Base-by-base conservation (phyloP, 2,329 filamentous ascomycete genomes). In the Colletotrichum cuscutae region DNA sequence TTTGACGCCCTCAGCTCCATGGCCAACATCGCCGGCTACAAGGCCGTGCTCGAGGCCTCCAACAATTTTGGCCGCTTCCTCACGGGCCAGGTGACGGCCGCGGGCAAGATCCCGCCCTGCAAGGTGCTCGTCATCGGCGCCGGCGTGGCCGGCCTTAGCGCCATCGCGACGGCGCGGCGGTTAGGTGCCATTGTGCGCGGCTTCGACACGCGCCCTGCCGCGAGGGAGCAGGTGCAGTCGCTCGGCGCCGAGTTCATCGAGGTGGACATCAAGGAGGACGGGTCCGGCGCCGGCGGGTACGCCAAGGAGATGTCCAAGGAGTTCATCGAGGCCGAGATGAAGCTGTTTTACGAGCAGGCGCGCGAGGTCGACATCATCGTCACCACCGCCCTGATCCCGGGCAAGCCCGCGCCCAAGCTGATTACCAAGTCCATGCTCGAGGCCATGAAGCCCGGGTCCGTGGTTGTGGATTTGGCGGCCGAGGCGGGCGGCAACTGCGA, bases 301-400 rank as follows among this genome's bases (percentile, higher is more conserved):
- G 94, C 94, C 65, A 97, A 97, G 79, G 94, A 95, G 79, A 97
- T 97, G 95, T 97, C 94, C 67, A 95, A 96, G 78, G 95, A 96
- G 76, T 98, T 97, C 78, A 95, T 97, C 80, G 94, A 95, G 73
- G 95, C 95, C 6, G 94, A 98, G 81, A 97, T 97, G 94, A 95
- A 94, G 81, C 87, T 98, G 0, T 98, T 98, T 83, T 91, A 94
- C 80, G 93, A 97, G 76, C 95, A 97, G 81, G 94, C 93, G 74
- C 89, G 90, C 72, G 95, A 98, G 52, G 94, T 97, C 64, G 95
- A 98, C 81, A 97, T 98, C 75, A 93, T 98, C 74, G 93, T 98
- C 79, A 97, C 95, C 1, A 98, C 95, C 1, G 95, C 95, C n/a
- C 83, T 97, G 77, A 97, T 98, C 73, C 95, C 95, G 0, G 95